Conservation (phyloP, 169 alveolate species). For the Eimeria acervulina region DNA sequence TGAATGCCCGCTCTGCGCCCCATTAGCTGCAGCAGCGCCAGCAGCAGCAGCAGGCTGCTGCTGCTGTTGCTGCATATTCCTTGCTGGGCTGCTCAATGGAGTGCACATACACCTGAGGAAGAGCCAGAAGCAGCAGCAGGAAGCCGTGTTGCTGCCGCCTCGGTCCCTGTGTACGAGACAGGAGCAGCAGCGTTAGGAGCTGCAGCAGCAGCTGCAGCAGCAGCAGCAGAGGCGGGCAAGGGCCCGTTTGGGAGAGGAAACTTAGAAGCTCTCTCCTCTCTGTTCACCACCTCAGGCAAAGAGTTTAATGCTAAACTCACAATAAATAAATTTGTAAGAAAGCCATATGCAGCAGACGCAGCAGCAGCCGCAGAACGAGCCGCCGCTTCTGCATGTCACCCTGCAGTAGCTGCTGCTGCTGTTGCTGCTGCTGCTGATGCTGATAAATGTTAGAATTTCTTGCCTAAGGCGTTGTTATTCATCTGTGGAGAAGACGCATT, state of each 20-base stretch:
- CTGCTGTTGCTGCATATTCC: background rate
- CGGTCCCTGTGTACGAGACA: background rate
- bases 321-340: background rate
- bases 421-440: conserved; percentile 15
- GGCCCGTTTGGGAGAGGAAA: background rate
- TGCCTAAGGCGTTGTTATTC: background rate
- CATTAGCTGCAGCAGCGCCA: background rate
- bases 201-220: background rate
- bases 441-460: background rate
- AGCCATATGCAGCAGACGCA: background rate
- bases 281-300: background rate
- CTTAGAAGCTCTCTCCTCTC: background rate
- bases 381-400: conserved; percentile 33
- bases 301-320: background rate
- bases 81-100: background rate
- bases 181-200: too few species aligned
- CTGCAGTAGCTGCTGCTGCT: conserved; percentile 37
- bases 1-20: background rate
- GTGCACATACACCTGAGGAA: background rate
- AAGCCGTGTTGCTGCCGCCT: background rate
- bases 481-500: background rate
- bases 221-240: background rate
- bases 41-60: conserved; percentile 30
- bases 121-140: background rate
- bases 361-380: conserved; percentile 35